Evolutionary conservation across 768 basidiomycete species (phyloP).

Genomic region (Naematelia aurantialba): DNA sequence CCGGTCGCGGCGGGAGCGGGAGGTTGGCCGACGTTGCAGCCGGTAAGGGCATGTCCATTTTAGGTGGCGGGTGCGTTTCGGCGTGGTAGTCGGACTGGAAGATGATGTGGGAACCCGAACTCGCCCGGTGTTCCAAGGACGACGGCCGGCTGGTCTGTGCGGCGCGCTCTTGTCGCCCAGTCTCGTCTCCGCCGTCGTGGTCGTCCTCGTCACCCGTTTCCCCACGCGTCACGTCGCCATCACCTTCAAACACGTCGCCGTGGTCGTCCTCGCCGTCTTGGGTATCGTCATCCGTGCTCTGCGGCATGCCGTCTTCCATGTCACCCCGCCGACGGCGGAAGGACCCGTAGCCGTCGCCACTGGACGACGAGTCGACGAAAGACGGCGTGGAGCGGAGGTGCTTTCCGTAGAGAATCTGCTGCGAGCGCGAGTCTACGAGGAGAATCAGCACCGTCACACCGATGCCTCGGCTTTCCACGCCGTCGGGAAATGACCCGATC

Average conservation of each 20-base stretch:
- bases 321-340: conserved; percentile 1
- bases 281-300: conserved; percentile 18
- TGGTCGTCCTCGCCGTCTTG: not conserved
- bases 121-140: conserved; percentile 10
- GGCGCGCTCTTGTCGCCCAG: not conserved
- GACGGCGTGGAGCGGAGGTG: conserved; percentile 42
- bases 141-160: not conserved
- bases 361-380: conserved; percentile 30
- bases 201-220: conserved; percentile 14
- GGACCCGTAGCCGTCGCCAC: conserved; percentile 9
- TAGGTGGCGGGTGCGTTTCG: not conserved
- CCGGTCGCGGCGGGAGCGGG: not conserved
- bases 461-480: no score
- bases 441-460: not conserved
- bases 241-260: not conserved
- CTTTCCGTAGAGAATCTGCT: conserved; percentile 39
- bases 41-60: not conserved
- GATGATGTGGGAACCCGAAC: not conserved
- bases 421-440: conserved; percentile 38
- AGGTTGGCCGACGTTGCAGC: not conserved
- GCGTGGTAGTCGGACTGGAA: not conserved
- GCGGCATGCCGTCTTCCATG: not conserved
- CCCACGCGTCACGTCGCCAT: not conserved
- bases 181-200: conserved; percentile 1
- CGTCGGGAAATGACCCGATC: no score